Conservation (phyloP, 2,329 filamentous ascomycete genomes). For the Beauveria pseudobassiana region DNA sequence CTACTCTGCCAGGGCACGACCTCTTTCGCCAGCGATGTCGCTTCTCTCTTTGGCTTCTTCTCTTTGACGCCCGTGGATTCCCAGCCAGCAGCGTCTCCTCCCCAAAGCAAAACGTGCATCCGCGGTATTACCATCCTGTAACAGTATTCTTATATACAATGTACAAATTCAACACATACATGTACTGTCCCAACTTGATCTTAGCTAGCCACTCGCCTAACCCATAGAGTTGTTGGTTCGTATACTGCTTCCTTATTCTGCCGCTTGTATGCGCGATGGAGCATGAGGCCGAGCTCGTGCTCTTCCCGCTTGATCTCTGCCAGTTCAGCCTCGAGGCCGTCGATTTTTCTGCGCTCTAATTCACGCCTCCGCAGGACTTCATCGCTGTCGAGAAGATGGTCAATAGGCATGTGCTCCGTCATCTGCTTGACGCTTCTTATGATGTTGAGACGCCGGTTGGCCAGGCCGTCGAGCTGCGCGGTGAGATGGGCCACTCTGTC, state of each 20-base stretch:
- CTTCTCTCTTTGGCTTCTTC: background rate
- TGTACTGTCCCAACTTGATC: background rate
- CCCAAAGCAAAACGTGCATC: background rate
- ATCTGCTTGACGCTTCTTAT: constrained; percentile 67
- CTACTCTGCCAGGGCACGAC: background rate
- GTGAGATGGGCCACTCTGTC: constrained; percentile 62
- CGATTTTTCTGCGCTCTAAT: constrained; percentile 56
- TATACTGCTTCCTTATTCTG: constrained; percentile 58
- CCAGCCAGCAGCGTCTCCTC: background rate
- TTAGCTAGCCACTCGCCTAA: constrained; percentile 63
- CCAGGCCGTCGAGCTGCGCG: constrained; percentile 56
- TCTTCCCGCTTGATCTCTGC: constrained; percentile 68
- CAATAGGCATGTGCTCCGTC: constrained; percentile 68
- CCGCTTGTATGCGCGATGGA: constrained; percentile 69
- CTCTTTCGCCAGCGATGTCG: background rate
- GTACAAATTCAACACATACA: background rate
- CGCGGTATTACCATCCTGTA: background rate
- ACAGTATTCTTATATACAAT: background rate
- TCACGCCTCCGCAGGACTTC: constrained; percentile 52
- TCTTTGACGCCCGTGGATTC: background rate
- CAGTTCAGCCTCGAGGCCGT: constrained; percentile 57
- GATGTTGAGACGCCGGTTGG: constrained; percentile 63
- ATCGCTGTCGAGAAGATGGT: constrained; percentile 59
- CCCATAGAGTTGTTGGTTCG: constrained; percentile 67
- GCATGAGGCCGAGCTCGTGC: constrained; percentile 68